A percentile compares a stretch with the other conserved stretches of the same genome.
Evolutionary conservation across 352 stramenopile genomes (phyloP).

Genomic region (Phytophthora pini): DNA sequence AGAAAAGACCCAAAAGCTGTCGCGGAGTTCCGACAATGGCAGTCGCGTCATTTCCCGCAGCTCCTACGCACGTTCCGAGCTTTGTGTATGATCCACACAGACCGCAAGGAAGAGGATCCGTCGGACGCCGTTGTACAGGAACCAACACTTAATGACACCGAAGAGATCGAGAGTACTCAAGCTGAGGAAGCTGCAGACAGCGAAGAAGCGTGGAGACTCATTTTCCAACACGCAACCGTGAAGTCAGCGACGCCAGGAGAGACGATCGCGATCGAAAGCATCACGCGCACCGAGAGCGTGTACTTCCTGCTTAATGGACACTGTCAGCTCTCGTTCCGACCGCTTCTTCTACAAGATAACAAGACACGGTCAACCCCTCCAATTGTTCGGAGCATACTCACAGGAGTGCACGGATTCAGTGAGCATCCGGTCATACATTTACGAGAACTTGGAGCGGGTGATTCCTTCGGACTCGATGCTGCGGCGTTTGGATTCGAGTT

Average conservation of each 20-base stretch:
- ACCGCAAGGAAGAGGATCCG: background rate
- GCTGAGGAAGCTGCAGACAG: background rate
- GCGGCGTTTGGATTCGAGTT: constrained; percentile 50
- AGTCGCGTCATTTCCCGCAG: constrained; percentile 40
- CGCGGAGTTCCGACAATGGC: constrained; percentile 37
- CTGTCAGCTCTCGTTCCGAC: constrained; percentile 32
- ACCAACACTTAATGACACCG: constrained; percentile 2
- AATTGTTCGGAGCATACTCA: constrained; percentile 6
- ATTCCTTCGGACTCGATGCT: constrained; percentile 58
- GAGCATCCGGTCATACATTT: constrained; percentile 22
- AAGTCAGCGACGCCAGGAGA: constrained; percentile 22
- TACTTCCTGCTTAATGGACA: constrained; percentile 36
- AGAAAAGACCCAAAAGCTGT: constrained; percentile 34
- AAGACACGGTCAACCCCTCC: constrained; percentile 3
- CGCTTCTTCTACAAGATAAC: constrained; percentile 9
- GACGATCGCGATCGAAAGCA: constrained; percentile 12
- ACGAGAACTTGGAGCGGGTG: constrained; percentile 41
- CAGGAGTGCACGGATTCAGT: background rate
- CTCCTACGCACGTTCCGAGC: constrained; percentile 28
- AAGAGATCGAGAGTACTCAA: constrained; percentile 1
- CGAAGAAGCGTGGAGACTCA: constrained; percentile 21
- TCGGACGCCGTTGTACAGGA: background rate
- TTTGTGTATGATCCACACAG: constrained; percentile 10
- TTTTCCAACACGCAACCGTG: constrained; percentile 26
- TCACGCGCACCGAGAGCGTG: constrained; percentile 14